Evolutionary conservation across 352 stramenopile species (phyloP).

Genomic region (Globisporangium cederbergense): DNA sequence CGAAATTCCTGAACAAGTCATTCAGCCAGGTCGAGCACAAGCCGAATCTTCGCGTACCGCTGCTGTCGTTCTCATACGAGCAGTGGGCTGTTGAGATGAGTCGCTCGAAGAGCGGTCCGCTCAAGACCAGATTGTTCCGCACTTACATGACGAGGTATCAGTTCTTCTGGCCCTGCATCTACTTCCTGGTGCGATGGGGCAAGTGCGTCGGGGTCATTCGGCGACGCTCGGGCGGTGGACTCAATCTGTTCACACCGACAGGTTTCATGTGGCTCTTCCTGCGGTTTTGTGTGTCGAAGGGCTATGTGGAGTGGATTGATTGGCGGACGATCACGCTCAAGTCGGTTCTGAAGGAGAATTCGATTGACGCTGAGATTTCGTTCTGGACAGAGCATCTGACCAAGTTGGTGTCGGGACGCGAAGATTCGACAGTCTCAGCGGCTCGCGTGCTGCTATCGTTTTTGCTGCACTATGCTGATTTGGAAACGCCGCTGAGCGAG

Average conservation of each 20-base stretch:
- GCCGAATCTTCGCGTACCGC: conserved; percentile 49
- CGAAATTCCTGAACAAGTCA: conserved; percentile 24
- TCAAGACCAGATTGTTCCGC: conserved; percentile 70
- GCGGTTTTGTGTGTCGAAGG: conserved; percentile 49
- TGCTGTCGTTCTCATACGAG: conserved; percentile 61
- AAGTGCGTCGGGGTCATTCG: conserved; percentile 67
- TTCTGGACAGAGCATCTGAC: conserved; percentile 64
- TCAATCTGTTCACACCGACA: conserved; percentile 55
- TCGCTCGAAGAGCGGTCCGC: conserved; percentile 45
- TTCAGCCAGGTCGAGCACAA: conserved; percentile 38
- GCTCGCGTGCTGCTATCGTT: conserved; percentile 60
- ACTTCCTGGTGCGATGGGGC: conserved; percentile 72
- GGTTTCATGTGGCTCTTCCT: conserved; percentile 79
- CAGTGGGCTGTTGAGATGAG: conserved; percentile 71
- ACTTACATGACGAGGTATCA: conserved; percentile 60
- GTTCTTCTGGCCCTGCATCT: conserved; percentile 77
- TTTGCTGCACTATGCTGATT: conserved; percentile 48
- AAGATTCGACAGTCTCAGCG: conserved; percentile 25
- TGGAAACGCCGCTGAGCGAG: conserved; percentile 35
- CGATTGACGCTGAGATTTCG: conserved; percentile 50
- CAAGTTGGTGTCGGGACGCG: conserved; percentile 26
- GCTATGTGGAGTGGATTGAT: conserved; percentile 44
- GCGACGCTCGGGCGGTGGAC: conserved; percentile 41
- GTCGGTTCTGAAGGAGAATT: conserved; percentile 34
- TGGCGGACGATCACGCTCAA: conserved; percentile 29